Evolutionary conservation across 1,139 yeast species (phyloP), one percentile per base, ranked within the genome.

Genomic region (Yamadazyma aaseri): DNA sequence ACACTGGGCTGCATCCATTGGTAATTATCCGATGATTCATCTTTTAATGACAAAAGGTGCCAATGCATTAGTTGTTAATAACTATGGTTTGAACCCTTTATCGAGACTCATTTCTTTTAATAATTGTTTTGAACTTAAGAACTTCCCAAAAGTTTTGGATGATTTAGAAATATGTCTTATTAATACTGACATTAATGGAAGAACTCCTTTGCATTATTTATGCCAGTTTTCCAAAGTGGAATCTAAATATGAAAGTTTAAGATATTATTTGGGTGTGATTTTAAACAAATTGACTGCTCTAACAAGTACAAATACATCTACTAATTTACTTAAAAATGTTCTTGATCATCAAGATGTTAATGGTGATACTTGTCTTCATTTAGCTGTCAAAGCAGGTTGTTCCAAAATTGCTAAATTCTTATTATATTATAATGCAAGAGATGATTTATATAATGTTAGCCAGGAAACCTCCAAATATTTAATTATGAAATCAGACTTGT

Each of bases 1-100:
- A 45, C 97, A 92, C 56, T 92, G 98, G 98, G 96, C 97, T 0
- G 79, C 95, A 8, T 89, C 97, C 0, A 83, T 92, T 70, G 97
- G 96, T 6, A 81, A 85, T 46, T 63, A 79, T 35, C 76, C 76
- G 28, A 73, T 90, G 55, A 78, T 89, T 33, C 86, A 82, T 45
- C 63, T 86, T 14, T 60, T 92, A 17, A 57, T 89, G 14, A 63
- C 76, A 31, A 76, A 80, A 44, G 89, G 92, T 6, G 95, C 96
- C 2, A 83, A 86, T 51, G 82, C 90, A 4, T 60, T 83, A 28
- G 80, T 79, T 9, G 80, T 84, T 14, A 92, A 89, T 53, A 66
- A 73, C 39, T 70, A 74, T 32, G 97, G 97, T 0, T 79, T 89
- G 53, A 90, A 90, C 46, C 86, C 96, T 23, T 67, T 92, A 28